Conservation (phyloP, 1,284 basidiomycete genomes). For the Rhodotorula sp. region DNA sequence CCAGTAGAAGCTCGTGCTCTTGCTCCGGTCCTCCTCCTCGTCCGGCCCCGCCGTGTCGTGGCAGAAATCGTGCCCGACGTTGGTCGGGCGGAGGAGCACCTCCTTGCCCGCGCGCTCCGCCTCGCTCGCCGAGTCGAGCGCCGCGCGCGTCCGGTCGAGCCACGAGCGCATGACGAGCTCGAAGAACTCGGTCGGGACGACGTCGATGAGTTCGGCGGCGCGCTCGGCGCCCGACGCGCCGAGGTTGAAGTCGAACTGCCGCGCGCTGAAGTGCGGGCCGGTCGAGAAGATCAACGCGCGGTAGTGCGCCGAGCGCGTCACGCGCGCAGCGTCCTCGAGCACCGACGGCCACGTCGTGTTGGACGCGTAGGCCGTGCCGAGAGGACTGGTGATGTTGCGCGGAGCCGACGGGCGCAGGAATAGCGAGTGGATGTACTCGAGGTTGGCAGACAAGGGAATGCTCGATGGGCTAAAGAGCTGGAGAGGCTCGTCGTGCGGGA, state of each 20-base stretch:
- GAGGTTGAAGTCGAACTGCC: conserved; percentile 7
- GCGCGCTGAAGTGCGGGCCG: conserved; percentile 9
- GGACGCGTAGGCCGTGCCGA: background rate
- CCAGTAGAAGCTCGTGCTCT: background rate
- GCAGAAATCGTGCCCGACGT: conserved; percentile 6
- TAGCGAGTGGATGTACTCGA: conserved; percentile 1
- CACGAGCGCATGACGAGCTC: background rate
- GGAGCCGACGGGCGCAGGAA: conserved; percentile 1
- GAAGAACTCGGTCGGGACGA: conserved; percentile 5
- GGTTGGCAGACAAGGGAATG: background rate
- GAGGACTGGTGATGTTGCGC: conserved; percentile 1
- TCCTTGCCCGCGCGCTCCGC: background rate
- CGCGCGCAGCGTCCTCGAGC: background rate
- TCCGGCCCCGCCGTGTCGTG: background rate
- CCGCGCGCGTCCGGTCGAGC: background rate
- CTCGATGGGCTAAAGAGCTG: background rate
- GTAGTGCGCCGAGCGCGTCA: background rate
- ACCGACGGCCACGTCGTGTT: background rate
- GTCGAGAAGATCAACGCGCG: conserved; percentile 12
- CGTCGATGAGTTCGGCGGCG: background rate
- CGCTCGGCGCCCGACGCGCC: background rate
- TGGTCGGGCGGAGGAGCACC: conserved; percentile 6
- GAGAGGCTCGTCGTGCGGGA: background rate
- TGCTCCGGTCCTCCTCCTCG: background rate
- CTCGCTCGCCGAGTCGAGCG: background rate